These are phyloP conservation scores for Mycena vulgaris DNA, from an alignment of 768 basidiomycete species.

Conservation along the genomic window DNA sequence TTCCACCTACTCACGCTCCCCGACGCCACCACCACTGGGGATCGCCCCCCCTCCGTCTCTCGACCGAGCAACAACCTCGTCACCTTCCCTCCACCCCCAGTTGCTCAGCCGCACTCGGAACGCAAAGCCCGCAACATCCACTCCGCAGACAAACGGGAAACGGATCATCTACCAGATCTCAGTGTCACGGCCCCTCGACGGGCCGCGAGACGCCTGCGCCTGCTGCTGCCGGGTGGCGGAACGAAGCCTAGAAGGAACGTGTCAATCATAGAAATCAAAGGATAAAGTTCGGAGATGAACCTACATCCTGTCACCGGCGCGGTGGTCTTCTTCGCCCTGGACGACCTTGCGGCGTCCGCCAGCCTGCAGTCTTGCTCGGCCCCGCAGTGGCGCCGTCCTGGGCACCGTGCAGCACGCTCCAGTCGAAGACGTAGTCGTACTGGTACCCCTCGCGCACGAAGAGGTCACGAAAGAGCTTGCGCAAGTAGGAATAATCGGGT, in stretches of 20 bases:
- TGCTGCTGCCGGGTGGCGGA: conserved; percentile 91
- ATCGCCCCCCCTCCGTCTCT: conserved; percentile 27
- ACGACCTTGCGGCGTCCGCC: conserved; percentile 84
- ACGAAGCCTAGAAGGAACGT: conserved; percentile 73
- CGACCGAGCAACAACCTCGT: conserved; percentile 47
- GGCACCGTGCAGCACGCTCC: conserved; percentile 88
- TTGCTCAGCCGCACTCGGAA: conserved; percentile 64
- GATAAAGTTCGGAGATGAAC: conserved; percentile 49
- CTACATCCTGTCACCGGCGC: conserved; percentile 87
- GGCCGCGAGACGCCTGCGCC: conserved; percentile 65
- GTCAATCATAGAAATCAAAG: conserved; percentile 36
- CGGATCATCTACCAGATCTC: conserved; percentile 69
- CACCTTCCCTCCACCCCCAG: conserved; percentile 64
- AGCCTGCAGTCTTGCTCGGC: conserved; percentile 73
- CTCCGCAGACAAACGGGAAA: conserved; percentile 43
- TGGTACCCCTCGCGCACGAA: conserved; percentile 98
- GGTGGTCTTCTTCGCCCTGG: conserved; percentile 89
- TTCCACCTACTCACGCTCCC: conserved; percentile 25
- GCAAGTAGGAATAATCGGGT: conserved; percentile 99
- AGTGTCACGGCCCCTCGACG: conserved; percentile 61
- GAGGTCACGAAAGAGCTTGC: conserved; percentile 98
- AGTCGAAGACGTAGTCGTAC: conserved; percentile 99
- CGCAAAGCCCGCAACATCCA: conserved; percentile 53
- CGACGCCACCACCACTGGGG: no score
- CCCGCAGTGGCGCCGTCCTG: conserved; percentile 76